phyloP scores from a whole-genome alignment of 2,329 filamentous ascomycete genomes.

The Aureobasidium pullulans region DNA sequence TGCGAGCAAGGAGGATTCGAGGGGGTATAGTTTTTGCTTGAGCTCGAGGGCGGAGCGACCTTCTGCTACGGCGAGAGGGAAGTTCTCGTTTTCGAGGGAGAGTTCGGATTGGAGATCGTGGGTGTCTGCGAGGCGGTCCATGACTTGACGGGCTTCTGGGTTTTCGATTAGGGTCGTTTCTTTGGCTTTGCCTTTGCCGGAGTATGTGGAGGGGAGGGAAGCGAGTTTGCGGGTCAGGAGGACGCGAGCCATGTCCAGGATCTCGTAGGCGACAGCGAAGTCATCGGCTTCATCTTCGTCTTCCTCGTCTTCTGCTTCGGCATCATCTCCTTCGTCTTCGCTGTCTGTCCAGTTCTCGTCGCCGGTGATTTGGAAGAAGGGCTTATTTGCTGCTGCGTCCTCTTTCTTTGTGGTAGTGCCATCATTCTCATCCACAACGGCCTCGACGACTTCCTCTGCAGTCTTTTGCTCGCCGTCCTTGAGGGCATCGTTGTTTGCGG shows the following conservation, averaged over 20 bases:
- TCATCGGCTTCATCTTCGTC: conserved; percentile 51
- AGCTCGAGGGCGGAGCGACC: conserved; percentile 68
- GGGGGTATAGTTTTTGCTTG: conserved; percentile 69
- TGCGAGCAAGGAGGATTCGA: conserved; percentile 77
- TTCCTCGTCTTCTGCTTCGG: conserved; percentile 37
- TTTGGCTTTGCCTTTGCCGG: conserved; percentile 39
- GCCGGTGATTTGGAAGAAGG: conserved; percentile 84
- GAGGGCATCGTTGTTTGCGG: conserved; percentile 24
- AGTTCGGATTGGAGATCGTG: conserved; percentile 94
- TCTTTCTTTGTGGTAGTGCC: conserved; percentile 31
- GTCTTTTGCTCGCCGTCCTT: conserved; percentile 32
- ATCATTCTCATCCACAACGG: conserved; percentile 39
- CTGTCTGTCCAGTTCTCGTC: conserved; percentile 91
- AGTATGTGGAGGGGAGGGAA: conserved; percentile 32
- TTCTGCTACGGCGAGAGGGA: conserved; percentile 79
- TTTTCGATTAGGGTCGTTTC: conserved; percentile 27
- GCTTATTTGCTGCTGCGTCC: conserved; percentile 52
- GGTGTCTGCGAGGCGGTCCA: conserved; percentile 83
- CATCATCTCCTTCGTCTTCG: conserved; percentile 50
- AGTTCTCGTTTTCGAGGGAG: conserved; percentile 92
- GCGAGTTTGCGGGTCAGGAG: conserved; percentile 52
- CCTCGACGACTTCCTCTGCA: conserved; percentile 34
- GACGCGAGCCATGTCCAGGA: conserved; percentile 55
- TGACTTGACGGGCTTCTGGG: conserved; percentile 52
- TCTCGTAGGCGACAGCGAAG: conserved; percentile 56